Base-by-base conservation (phyloP, 148 eudicot species). In the Chenopodium berlandieri region DNA sequence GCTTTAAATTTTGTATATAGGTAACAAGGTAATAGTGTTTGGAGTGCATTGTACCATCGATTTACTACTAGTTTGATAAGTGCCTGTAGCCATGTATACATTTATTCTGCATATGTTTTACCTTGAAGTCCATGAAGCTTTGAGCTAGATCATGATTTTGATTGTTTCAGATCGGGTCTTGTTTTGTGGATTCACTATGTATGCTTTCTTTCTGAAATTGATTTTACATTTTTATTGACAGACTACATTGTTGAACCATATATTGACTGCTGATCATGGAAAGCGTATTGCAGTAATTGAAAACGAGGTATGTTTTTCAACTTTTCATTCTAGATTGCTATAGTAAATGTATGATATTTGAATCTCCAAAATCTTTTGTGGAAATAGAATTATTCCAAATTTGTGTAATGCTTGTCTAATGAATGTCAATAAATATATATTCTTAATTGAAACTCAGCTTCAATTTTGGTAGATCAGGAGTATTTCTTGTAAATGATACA, bases 171-270 rank as follows among this genome's bases (percentile, higher is more conserved):
- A 71, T 23, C 10, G 3, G 63, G 34, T 76, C 63, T 16, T 70
- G 65, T 52, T 70, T 47, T 47, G 5, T 52, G 34, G 76, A 34
- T 79, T 11, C 11, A 16, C 32, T 17, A n/a, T 78, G 40, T 32
- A 52, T 63, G 5, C 1, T 30, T 84, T 47, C 6, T 76, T 25
- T 20, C 17, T 25, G 48, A 34, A 14, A 10, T 72, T 75, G 27
- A 50, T 75, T 75, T 27, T n/a, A 19, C 69, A 40, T 32, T 80
- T 69, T 75, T 79, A 60, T 87, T n/a, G 44, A 48, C 95, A 96
- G 99, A 96, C 99, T 22, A 96, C 99, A 46, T 85, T 96, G 75
- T 73, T 88, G 66, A 91, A 88, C 79, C 88, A 88, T 82, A 86
- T 88, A 84, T 71, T 88, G 84, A 88, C 88, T 40, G 88, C 90